A percentile compares a stretch with the other conserved stretches of the same genome.
Conservation (phyloP, 257 asterid genomes). For the Solanum appendiculatum region DNA sequence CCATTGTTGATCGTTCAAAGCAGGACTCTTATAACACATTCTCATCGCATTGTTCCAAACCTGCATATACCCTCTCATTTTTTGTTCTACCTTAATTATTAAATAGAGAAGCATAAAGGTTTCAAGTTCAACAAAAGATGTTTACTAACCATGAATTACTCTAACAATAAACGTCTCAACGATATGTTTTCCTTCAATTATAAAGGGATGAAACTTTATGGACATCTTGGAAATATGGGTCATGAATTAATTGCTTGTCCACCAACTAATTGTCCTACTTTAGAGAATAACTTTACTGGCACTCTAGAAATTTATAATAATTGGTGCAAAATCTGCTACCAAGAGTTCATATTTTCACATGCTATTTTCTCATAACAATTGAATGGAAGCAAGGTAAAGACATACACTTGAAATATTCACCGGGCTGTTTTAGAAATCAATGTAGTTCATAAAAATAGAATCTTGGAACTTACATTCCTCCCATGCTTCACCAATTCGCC, state of each 20-base stretch:
- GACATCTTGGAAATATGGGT: neutral
- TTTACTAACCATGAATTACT: neutral
- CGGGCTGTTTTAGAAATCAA: neutral
- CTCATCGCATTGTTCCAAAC: slow-evolving; percentile 72
- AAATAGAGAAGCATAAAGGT: neutral
- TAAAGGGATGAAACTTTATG: neutral
- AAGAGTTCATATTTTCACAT: neutral
- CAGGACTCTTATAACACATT: slow-evolving; percentile 87
- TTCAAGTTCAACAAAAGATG: neutral
- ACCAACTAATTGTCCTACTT: neutral
- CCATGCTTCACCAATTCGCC: slow-evolving; percentile 36
- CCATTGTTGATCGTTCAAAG: slow-evolving; percentile 77
- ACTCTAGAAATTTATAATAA: no score
- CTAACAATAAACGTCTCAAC: neutral
- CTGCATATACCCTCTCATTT: slow-evolving; percentile 15
- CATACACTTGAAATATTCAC: neutral
- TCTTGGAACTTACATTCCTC: slow-evolving; percentile 52
- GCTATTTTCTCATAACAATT: neutral
- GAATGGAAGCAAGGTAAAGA: neutral
- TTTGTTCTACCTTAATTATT: neutral
- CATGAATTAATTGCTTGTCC: neutral
- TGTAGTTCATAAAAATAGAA: neutral
- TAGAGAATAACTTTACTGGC: neutral
- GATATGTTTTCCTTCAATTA: neutral
- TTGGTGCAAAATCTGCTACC: neutral